phyloP scores from a whole-genome alignment of 2,329 filamentous ascomycete species.

The Pseudocercospora fijiensis region DNA sequence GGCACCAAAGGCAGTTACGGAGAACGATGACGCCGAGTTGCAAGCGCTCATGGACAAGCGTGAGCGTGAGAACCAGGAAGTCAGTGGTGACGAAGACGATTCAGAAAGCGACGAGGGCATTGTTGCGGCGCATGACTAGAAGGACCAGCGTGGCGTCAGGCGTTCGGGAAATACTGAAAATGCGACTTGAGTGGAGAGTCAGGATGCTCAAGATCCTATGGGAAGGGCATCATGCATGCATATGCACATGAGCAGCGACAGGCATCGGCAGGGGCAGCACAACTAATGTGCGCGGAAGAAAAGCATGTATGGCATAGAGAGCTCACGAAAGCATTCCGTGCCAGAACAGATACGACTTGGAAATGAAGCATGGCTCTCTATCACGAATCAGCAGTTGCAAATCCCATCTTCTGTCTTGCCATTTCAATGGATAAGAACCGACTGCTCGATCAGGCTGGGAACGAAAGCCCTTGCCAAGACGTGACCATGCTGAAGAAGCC shows the following conservation, averaged over 20 bases:
- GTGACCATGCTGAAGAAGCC: too few relatives aligned
- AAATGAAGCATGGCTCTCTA: background rate
- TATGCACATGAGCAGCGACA: background rate
- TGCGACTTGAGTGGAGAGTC: background rate
- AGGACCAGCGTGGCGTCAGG: slow-evolving; percentile 22
- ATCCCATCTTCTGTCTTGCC: background rate
- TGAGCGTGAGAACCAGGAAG: slow-evolving; percentile 94
- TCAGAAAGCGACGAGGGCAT: slow-evolving; percentile 92
- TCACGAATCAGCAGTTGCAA: background rate
- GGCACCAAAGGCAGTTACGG: slow-evolving; percentile 98
- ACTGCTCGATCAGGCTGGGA: background rate
- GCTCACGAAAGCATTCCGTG: background rate
- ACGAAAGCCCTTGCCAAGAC: background rate
- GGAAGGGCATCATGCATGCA: background rate
- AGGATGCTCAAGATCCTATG: background rate
- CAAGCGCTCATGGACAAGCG: slow-evolving; percentile 99
- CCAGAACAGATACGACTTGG: background rate
- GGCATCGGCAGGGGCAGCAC: background rate
- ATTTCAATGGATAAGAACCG: background rate
- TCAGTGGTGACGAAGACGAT: slow-evolving; percentile 94
- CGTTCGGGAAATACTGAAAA: slow-evolving; percentile 10
- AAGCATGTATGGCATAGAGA: background rate
- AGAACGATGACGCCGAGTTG: slow-evolving; percentile 95
- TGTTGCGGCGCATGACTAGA: slow-evolving; percentile 25
- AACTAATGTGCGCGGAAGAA: background rate